Base-by-base conservation (phyloP, 1,284 basidiomycete species). In the Melampsora americana region DNA sequence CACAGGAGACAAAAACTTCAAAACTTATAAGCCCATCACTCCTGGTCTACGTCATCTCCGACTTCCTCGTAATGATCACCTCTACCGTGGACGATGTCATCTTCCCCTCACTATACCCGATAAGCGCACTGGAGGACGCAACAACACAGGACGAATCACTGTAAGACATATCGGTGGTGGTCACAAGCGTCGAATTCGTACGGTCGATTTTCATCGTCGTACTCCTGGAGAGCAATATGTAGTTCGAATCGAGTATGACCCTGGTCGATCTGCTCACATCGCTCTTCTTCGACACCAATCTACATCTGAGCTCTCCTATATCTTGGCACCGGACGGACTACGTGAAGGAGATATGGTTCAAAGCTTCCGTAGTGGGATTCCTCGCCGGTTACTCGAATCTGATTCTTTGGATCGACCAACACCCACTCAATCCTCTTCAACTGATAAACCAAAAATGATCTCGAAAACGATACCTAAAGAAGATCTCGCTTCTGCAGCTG, bases 181-280 rank as follows among this genome's bases (percentile, higher is more conserved):
- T 0, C 94, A 97, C 85, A 89, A 87, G 79, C 89, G 90, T 76
- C 89, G 96, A 50, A 88, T 97, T 79, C 88, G 96, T 35, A 86
- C 90, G 59, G 85, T 99, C 77, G 96, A 99, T 84, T 99, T 96
- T 82, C 86, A 87, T 85, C 88, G 92, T 67, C 84, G 84, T 66
- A 89, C 90, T 78, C 84, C 87, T 0, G 95, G 95, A 7, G 86
- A 90, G 59, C 92, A 93, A 82, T 90, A 93, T 79, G 94, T 98
- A 60, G 87, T 95, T 18, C 88, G 95, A 60, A 92, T 99, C 80
- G 95, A 99, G 84, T 99, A 97, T 83, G 95, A 99, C 85, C 95
- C 95, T 0, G 92, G 92, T 42, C 87, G 95, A 67, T 92, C 90
- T 60, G 93, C 92, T 3, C 96, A 99, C 83, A 95, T 99, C 81